A percentile compares a stretch with the other conserved stretches of the same genome.
These are phyloP conservation scores for Pholiota adiposa DNA, from an alignment of 1,284 basidiomycete genomes.

Conservation along the genomic window DNA sequence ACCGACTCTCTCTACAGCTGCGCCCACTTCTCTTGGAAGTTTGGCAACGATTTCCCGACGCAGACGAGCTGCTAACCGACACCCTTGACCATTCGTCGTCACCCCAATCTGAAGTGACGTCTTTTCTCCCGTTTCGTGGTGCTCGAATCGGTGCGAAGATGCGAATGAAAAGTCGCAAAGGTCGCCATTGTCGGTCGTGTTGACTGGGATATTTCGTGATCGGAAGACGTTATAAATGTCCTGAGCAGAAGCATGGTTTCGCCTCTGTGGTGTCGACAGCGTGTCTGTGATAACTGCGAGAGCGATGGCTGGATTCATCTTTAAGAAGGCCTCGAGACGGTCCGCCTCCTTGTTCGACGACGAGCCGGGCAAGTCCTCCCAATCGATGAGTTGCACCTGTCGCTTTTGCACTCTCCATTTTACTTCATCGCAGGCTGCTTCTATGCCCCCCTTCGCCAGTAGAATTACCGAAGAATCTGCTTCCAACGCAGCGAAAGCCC, in stretches of 20 bases:
- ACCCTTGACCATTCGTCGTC: constrained; percentile 92
- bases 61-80: constrained; percentile 82
- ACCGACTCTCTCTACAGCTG: constrained; percentile 81
- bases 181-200: constrained; percentile 85
- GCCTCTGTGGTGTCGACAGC: constrained; percentile 46
- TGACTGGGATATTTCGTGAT: constrained; percentile 74
- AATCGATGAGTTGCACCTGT: constrained; percentile 62
- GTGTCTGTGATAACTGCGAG: constrained; percentile 83
- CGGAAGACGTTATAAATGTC: constrained; percentile 59
- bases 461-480: constrained; percentile 79
- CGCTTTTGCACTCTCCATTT: constrained; percentile 60
- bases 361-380: constrained; percentile 49
- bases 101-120: constrained; percentile 85
- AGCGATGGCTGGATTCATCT: constrained; percentile 41
- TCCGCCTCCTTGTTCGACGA: constrained; percentile 39
- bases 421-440: constrained; percentile 71
- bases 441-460: constrained; percentile 51
- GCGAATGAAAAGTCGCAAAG: constrained; percentile 93
- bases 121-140: constrained; percentile 46
- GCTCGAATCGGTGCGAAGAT: constrained; percentile 82
- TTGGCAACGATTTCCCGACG: constrained; percentile 82
- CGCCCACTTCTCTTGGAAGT: constrained; percentile 77
- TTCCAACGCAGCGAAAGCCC: constrained; percentile 84
- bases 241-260: constrained; percentile 55
- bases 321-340: constrained; percentile 53